Conservation (phyloP, 2,329 filamentous ascomycete genomes). For the Hymenoscyphus infarciens region DNA sequence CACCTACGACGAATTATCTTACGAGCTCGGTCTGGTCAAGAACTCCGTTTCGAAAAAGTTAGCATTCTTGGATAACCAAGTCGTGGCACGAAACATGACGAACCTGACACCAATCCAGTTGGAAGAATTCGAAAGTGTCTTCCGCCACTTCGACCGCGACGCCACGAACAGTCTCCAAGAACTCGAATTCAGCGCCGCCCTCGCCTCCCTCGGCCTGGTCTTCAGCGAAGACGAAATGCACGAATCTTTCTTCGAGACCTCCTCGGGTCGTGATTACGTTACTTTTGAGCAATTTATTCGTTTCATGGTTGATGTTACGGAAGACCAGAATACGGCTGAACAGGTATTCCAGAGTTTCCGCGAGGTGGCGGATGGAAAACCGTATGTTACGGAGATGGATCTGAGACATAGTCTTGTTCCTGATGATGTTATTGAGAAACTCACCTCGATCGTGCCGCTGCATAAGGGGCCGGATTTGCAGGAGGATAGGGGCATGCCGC, state of each 20-base stretch:
- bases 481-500: constrained; percentile 76
- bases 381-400: constrained; percentile 97
- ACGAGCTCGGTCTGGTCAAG: constrained; percentile 88
- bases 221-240: constrained; percentile 99
- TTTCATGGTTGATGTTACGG: constrained; percentile 98
- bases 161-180: constrained; percentile 86
- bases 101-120: constrained; percentile 97
- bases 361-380: constrained; percentile 97
- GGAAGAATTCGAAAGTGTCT: constrained; percentile 97
- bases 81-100: constrained; percentile 97
- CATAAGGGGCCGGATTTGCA: constrained; percentile 83
- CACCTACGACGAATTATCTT: constrained; percentile 92
- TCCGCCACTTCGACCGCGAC: constrained; percentile 95
- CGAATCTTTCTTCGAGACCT: constrained; percentile 86
- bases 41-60: constrained; percentile 94
- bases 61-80: constrained; percentile 95
- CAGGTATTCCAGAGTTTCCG: constrained; percentile 98
- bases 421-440: constrained; percentile 92
- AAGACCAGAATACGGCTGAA: constrained; percentile 97
- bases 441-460: constrained; percentile 79
- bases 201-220: constrained; percentile 91
- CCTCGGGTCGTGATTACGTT: constrained; percentile 71
- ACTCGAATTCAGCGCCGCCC: constrained; percentile 90
- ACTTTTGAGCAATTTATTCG: constrained; percentile 98
- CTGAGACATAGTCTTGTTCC: constrained; percentile 91